Evolutionary conservation across 139 green algal species (phyloP), one percentile per base, ranked within the genome.

Genomic region (Yamagishiella unicocca): DNA sequence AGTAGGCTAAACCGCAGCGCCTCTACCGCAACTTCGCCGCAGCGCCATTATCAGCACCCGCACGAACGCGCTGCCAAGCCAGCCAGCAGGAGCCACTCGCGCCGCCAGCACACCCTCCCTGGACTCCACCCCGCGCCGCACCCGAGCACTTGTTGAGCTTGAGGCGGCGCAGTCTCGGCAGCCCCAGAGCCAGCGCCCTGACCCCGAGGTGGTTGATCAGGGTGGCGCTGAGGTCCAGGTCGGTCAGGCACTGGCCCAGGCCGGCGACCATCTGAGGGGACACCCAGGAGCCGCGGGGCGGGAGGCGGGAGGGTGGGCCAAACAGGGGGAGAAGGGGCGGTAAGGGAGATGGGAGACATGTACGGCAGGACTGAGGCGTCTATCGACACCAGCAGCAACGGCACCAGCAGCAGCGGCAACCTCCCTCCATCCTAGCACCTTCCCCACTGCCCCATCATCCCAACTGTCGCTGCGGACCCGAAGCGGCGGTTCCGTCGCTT

Each of bases 181-280:
- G 64, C 21, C 10, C 62, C 43, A 14, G n/a, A 43, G 64, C 80
- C 61, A 86, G 80, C 22, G 80, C 64, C 43, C 0, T 4, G n/a
- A 77, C 55, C 4, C 80, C 80, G 24, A 53, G 62, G 2, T n/a
- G 38, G 80, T 40, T 86, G 80, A 86, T 53, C 10, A 86, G 80
- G 1, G 80, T 53, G 40, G 80, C 80, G 62, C 9, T 24, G 5
- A 86, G 80, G 43, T 86, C 67, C 40, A 86, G 64, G 42, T 86
- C 80, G 21, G 80, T 86, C 31, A 86, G 43, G 31, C 38, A 66
- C 38, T 3, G 3, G 19, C 64, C 43, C 64, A 86, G 80, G 62
- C 61, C 80, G 31, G 31, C 9, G 4, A 77, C 43, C 80, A 86
- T 50, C 80, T 86, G 42, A 19, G 22, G 58, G 58, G 58, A 27